Evolutionary conservation across 805 yeast species (phyloP), one percentile per base, ranked within the genome.

Genomic region (Babjeviella inositovora): DNA sequence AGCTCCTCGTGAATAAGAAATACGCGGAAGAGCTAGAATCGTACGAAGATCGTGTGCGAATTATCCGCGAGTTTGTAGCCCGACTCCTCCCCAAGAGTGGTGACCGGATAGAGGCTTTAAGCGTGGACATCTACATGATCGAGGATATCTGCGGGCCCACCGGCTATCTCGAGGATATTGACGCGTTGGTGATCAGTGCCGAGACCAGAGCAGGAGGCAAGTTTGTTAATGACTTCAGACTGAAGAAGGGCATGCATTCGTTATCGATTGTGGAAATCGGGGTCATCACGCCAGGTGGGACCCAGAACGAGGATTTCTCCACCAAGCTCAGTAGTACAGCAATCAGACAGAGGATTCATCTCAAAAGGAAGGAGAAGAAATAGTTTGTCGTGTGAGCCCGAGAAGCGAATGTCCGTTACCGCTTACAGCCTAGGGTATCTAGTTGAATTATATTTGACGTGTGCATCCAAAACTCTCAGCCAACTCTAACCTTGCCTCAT

Each of bases 121-220:
- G 31, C 0, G 49, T 69, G 7, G 68, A 70, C 14, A 50, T 74
- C 2, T 62, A 61, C 23, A 68, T 74, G 32, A 71, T 90, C 21
- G 62, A 70, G 29, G 97, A 90, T 41, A 62, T 85, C 0, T 84
- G 92, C 47, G 99, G 99, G 0, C 98, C 97, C 4, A 84, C 98
- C 0, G 93, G 82, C 0, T 58, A 62, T 8, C 58, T 76, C 2
- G 57, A 59, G 8, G 72, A 70, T 23, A 80, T 90, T 18, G 79
- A 85, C 33, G 75, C 84, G 1, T 56, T 90, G 19, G 70, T 87
- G 0, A 69, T 90, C 3, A 80, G 93, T 32, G 57, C 67, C 20
- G 98, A 90, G 37, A 75, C 96, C 0, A 47, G 57, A 0, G 41
- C 57, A 7, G 97, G 97, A 2, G 97, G 80, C 0, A 62, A 51